A percentile compares a stretch with the other conserved stretches of the same genome.
Evolutionary conservation across 1,284 basidiomycete species (phyloP).

Genomic region (Ceratorhiza oryzae-sativae): DNA sequence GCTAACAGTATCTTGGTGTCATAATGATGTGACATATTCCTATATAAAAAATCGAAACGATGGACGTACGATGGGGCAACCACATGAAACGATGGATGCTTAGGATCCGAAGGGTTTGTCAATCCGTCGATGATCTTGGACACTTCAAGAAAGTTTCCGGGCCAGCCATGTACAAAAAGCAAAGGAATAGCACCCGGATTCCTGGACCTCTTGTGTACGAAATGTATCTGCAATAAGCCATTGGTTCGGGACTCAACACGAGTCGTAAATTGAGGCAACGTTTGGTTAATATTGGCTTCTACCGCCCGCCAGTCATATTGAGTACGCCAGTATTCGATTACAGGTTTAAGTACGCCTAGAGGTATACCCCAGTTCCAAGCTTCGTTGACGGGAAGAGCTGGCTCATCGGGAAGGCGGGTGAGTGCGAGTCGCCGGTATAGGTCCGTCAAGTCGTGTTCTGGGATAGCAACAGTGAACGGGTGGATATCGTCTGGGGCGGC

Average conservation of each 20-base stretch:
- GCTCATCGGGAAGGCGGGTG: conserved; percentile 41
- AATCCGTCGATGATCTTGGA: conserved; percentile 43
- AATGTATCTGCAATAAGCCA: conserved; percentile 38
- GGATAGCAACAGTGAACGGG: conserved; percentile 37
- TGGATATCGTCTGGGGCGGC: conserved; percentile 24
- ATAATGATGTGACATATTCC: too few species aligned
- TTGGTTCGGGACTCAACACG: conserved; percentile 33
- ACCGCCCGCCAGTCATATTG: conserved; percentile 40
- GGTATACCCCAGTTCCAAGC: conserved; percentile 42
- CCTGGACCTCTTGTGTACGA: conserved; percentile 39
- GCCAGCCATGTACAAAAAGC: conserved; percentile 42
- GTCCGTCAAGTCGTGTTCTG: conserved; percentile 38
- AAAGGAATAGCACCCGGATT: conserved; percentile 39
- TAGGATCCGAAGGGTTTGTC: conserved; percentile 42
- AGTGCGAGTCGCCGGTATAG: conserved; percentile 34
- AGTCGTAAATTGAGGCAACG: conserved; percentile 42
- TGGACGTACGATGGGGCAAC: conserved; percentile 44
- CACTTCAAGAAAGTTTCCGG: conserved; percentile 42
- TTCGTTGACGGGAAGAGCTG: conserved; percentile 37
- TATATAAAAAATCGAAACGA: neutral
- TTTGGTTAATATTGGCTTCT: conserved; percentile 40
- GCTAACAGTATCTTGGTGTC: conserved; percentile 5
- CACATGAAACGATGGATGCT: conserved; percentile 44
- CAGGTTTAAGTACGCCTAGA: conserved; percentile 36
- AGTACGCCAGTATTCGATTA: conserved; percentile 41